Conservation (phyloP, 257 asterid genomes). For the Cinchona pubescens region DNA sequence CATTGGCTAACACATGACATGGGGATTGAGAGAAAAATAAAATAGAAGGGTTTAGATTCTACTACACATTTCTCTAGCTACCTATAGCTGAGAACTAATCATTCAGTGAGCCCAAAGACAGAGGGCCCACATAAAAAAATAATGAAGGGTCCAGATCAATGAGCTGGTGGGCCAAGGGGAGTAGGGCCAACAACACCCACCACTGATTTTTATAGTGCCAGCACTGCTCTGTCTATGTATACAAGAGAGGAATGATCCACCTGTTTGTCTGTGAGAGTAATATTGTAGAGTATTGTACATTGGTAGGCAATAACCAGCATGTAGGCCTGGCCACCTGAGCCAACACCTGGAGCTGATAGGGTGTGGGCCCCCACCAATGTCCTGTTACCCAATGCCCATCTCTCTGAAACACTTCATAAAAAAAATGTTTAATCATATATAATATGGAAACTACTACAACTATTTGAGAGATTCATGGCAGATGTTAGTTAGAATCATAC, state of each 20-base stretch:
- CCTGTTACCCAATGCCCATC: slow-evolving; percentile 57
- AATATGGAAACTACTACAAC: slow-evolving; percentile 4
- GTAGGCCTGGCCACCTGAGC: slow-evolving; percentile 77
- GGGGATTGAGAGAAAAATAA: slow-evolving; percentile 6
- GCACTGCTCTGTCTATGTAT: slow-evolving; percentile 31
- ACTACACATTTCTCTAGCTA: slow-evolving; percentile 23
- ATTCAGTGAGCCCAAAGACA: slow-evolving; percentile 51
- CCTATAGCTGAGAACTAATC: slow-evolving; percentile 25
- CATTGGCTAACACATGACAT: slow-evolving; percentile 11
- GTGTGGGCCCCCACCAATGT: slow-evolving; percentile 69
- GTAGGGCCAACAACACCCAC: slow-evolving; percentile 66
- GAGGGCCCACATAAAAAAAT: slow-evolving; percentile 38
- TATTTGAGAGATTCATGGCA: slow-evolving; percentile 5
- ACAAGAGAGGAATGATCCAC: slow-evolving; percentile 34
- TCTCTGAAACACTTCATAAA: slow-evolving; percentile 14
- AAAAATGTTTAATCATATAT: background rate
- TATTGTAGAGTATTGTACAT: slow-evolving; percentile 21
- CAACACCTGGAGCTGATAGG: slow-evolving; percentile 77
- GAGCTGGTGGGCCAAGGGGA: slow-evolving; percentile 27
- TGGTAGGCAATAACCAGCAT: slow-evolving; percentile 42
- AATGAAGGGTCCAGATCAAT: slow-evolving; percentile 45
- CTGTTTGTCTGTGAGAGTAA: slow-evolving; percentile 33
- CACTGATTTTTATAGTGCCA: slow-evolving; percentile 78
- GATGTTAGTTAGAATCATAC: slow-evolving; percentile 6
- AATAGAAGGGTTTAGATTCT: background rate